Evolutionary conservation across 371 early-diverging fungal genomes (phyloP).

Genomic region (Actinomortierella wolfii): DNA sequence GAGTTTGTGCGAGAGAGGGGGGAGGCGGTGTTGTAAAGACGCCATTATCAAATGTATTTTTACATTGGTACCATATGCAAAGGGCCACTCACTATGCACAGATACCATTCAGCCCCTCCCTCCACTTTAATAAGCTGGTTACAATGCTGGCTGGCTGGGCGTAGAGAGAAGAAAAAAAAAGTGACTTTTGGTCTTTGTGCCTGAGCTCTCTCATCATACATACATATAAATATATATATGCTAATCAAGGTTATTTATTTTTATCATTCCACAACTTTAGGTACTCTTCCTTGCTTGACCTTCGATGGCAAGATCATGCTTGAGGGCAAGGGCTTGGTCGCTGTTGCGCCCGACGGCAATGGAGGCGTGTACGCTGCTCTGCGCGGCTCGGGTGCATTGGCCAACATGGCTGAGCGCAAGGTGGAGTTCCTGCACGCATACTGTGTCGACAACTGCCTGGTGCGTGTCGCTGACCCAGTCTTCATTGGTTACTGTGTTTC

Average conservation of each 20-base stretch:
- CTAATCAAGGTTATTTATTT: background rate
- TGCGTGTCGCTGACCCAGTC: constrained; percentile 92
- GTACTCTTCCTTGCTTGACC: constrained; percentile 39
- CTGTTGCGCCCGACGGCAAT: constrained; percentile 89
- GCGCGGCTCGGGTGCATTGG: constrained; percentile 75
- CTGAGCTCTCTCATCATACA: constrained; percentile 57
- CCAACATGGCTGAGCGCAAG: constrained; percentile 75
- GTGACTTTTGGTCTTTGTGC: too few relatives aligned
- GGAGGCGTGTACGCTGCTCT: constrained; percentile 91
- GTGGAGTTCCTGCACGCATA: constrained; percentile 89
- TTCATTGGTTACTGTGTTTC: constrained; percentile 88
- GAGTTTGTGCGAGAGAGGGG: too few relatives aligned
- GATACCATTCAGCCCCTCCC: too few relatives aligned
- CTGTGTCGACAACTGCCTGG: constrained; percentile 95
- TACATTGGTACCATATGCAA: too few relatives aligned
- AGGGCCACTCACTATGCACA: too few relatives aligned
- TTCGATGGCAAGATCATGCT: constrained; percentile 75
- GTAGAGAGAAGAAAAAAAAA: too few relatives aligned
- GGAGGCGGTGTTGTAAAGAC: too few relatives aligned
- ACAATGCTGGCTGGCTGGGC: too few relatives aligned
- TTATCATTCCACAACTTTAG: constrained; percentile 6
- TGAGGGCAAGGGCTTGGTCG: constrained; percentile 77
- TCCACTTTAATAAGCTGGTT: too few relatives aligned
- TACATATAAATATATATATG: background rate
- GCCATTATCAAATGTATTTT: too few relatives aligned